Base-by-base conservation (phyloP, 2,329 filamentous ascomycete genomes). In the Fusarium fracticaudum region DNA sequence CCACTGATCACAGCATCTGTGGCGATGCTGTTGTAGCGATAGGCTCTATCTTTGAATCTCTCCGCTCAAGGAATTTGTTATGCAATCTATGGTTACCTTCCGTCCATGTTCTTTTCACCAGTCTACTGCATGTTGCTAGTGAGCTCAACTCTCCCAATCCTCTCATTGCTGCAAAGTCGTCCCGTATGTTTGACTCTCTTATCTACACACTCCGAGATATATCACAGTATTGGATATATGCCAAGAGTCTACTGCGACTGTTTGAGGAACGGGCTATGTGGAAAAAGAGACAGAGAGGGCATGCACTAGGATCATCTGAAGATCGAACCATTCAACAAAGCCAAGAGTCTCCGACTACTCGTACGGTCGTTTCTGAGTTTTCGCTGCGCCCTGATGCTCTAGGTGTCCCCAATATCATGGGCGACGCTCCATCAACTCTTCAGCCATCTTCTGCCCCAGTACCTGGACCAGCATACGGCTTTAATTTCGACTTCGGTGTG, bases 221-320 rank as follows among this genome's bases (percentile, higher is more conserved):
- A 22, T 76, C 78, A 5, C 58, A 67, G 5, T 76, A 81, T 13
- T 82, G 81, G 81, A 67, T 79, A 18, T 81, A 81, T 65, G 81
- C 80, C 5, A 74, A 75, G 18, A 82, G 80, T 51, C 66, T 82
- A 3, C 22, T 80, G 24, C 75, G 75, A 1, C 73, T 82, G 3
- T 82, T 82, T 63, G 76, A 80, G 24, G 74, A 77, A 18, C 66
- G 75, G 17, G 33, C 66, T 31, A 67, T 76, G 64, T 76, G 73
- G 75, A 62, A 57, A 20, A 73, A 51, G 26, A 69, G 57, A 35
- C 58, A 48, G 29, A 62, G 45, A 18, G 51, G 48, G 14, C 63
- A 60, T 15, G 37, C 18, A 41, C 61, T 57, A 14, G 61, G 33
- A 14, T 41, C 43, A n/a, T 65, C 55, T 31, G 67, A 76, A 14